phyloP scores from a whole-genome alignment of 2,329 filamentous ascomycete genomes.

The Diaporthe sp. region DNA sequence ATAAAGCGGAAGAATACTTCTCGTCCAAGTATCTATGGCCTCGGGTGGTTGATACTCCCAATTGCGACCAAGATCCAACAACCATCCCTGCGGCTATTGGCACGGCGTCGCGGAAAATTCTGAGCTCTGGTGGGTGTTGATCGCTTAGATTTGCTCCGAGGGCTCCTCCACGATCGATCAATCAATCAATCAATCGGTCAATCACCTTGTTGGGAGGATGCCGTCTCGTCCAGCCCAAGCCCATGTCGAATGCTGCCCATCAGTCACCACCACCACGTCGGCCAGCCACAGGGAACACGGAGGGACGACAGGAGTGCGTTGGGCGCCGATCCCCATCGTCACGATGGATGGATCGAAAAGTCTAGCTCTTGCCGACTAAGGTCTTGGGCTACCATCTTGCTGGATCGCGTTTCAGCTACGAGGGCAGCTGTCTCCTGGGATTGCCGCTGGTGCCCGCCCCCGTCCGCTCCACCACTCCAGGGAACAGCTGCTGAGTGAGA shows the following conservation, averaged over 20 bases:
- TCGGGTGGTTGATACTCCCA: background rate
- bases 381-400: constrained; percentile 16
- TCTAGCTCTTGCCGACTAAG: constrained; percentile 18
- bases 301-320: constrained; percentile 8
- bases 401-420: constrained; percentile 22
- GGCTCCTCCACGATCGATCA: constrained; percentile 12
- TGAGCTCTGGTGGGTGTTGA: constrained; percentile 26
- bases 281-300: background rate
- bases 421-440: constrained; percentile 9
- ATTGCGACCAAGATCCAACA: constrained; percentile 19
- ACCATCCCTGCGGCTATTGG: constrained; percentile 29
- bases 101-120: constrained; percentile 32
- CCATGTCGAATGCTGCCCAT: constrained; percentile 8
- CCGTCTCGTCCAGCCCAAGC: background rate
- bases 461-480: background rate
- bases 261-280: constrained; percentile 8
- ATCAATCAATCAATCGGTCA: constrained; percentile 10
- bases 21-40: constrained; percentile 8
- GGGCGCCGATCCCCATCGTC: constrained; percentile 24
- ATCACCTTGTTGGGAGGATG: constrained; percentile 12
- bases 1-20: background rate
- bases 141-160: constrained; percentile 20
- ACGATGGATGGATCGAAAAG: constrained; percentile 21
- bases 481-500: background rate
- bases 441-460: constrained; percentile 22